Conservation (phyloP, 352 stramenopile species). For the Phytophthora litchii region DNA sequence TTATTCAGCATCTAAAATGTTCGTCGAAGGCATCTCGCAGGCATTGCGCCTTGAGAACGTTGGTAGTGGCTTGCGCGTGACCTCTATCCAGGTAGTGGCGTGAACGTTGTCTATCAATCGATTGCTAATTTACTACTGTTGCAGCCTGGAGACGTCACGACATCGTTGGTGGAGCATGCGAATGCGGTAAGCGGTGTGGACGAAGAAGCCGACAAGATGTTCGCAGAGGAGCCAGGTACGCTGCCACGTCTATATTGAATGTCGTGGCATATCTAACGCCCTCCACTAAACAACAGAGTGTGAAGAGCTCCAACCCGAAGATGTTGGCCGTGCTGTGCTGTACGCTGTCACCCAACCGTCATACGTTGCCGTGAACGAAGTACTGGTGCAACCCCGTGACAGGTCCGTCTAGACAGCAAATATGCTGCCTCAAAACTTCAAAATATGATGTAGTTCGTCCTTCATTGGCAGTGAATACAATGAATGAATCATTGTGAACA, state of each 20-base stretch:
- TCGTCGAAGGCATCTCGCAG: conserved; percentile 89
- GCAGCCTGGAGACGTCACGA: conserved; percentile 88
- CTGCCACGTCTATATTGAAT: not conserved
- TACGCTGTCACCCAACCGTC: conserved; percentile 82
- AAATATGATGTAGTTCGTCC: too few species aligned
- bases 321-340: conserved; percentile 83
- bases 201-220: conserved; percentile 68
- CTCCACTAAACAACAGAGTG: conserved; percentile 44
- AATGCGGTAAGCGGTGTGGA: conserved; percentile 69
- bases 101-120: too few species aligned
- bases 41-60: conserved; percentile 80
- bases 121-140: not conserved
- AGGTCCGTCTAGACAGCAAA: conserved; percentile 52
- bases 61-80: conserved; percentile 85
- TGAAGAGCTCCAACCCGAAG: conserved; percentile 75
- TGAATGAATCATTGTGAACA: too few species aligned
- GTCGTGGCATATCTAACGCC: too few species aligned
- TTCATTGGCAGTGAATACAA: too few species aligned
- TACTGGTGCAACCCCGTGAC: conserved; percentile 90
- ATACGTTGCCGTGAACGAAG: conserved; percentile 89
- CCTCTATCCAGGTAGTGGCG: conserved; percentile 65
- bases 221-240: conserved; percentile 50
- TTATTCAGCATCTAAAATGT: conserved; percentile 91
- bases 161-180: conserved; percentile 83
- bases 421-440: too few species aligned